Base-by-base conservation (phyloP, 116 monocot species). In the Iris pallida region DNA sequence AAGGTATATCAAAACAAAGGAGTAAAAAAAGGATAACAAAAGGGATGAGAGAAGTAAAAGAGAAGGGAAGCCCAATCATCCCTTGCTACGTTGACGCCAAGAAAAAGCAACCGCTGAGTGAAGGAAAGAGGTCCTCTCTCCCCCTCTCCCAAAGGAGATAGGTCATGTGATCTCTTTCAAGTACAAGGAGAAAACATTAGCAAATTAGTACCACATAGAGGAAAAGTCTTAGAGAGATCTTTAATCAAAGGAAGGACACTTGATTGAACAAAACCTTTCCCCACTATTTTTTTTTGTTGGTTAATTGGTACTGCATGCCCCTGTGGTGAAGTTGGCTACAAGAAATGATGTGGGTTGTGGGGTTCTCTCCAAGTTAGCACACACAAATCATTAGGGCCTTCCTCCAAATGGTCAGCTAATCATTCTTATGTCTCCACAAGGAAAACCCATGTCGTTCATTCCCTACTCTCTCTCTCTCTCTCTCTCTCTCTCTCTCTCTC, bases 21-120 rank as follows among this genome's bases (percentile, higher is more conserved):
- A 30, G 30, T 30, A 53, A 18, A 13, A 12, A 15, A 16, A 19
- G 9, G 40, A 40, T 42, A n/a, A 66, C 48, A n/a, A 66, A 66
- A 46, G n/a, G 8, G 16, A 67, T 5, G 45, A 53, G 14, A 67
- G 53, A 67, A 67, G 67, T 53, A 42, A 67, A 67, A 42, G 52
- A 12, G 54, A 67, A 43, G 47, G 53, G 20, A 10, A 71, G n/a
- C 55, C 57, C 73, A 63, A 73, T 73, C 42, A 47, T 61, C 4
- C 5, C 15, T 56, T 20, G 45, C 53, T 48, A 64, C 73, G 63
- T 73, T 57, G 73, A 65, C 64, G 64, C 54, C 64, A 73, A 73
- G 73, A 56, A 64, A 73, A 73, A 73, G 73, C 45, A 73, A 73
- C 55, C 16, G 30, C 64, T 63, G 73, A 73, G 73, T 73, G 57